Percentiles rank a stretch among this genome's conserved stretches.
phyloP scores from a whole-genome alignment of 768 basidiomycete genomes.

The Suillus tomentosus region DNA sequence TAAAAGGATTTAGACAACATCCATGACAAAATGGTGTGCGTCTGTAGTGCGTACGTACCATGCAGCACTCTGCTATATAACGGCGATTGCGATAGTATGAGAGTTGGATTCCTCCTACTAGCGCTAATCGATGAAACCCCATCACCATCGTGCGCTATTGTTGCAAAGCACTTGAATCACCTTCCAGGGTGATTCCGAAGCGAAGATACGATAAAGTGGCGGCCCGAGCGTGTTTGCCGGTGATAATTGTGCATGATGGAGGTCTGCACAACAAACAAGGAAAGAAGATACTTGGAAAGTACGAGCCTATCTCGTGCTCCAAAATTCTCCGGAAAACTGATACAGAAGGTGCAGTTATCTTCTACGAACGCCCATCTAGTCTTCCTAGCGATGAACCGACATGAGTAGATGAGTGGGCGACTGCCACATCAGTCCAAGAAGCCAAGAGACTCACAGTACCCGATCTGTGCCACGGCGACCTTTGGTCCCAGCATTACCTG shows the following conservation, averaged over 20 bases:
- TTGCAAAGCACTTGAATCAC: not conserved
- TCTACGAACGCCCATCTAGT: not conserved
- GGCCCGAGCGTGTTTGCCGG: not conserved
- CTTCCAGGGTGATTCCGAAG: not conserved
- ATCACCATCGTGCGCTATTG: not conserved
- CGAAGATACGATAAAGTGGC: not conserved
- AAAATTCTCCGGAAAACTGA: not conserved
- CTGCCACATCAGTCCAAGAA: not conserved
- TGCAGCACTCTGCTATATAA: not conserved
- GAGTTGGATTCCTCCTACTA: not conserved
- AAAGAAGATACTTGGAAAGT: not conserved
- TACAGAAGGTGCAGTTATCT: not conserved
- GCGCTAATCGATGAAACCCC: not conserved
- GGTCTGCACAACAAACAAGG: not conserved
- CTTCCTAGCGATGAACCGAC: not conserved
- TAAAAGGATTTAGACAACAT: not conserved
- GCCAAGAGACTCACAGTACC: not conserved
- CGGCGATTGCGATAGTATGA: not conserved
- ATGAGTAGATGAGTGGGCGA: not conserved
- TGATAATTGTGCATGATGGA: not conserved
- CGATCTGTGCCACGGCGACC: not conserved
- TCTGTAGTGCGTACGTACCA: not conserved
- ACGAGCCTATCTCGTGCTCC: not conserved
- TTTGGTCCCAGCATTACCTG: not conserved
- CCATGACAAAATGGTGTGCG: not conserved